A percentile compares a stretch with the other conserved stretches of the same genome.
Evolutionary conservation across 306 rosid species (phyloP).

Genomic region (Ormosia semicastrata): DNA sequence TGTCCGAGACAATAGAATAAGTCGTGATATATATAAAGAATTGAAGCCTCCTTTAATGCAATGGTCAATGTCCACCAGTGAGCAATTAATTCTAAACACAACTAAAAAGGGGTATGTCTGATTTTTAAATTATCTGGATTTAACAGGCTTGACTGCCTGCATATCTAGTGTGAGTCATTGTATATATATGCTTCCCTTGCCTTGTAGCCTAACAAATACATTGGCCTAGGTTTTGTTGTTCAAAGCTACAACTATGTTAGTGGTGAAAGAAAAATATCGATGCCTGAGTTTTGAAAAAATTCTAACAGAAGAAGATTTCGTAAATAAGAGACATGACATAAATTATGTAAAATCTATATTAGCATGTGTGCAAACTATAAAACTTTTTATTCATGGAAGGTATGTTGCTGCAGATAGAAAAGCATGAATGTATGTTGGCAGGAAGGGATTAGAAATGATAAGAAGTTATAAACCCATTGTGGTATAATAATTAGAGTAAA

Average conservation of each 20-base stretch:
- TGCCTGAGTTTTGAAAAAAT: background rate
- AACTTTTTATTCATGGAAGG: background rate
- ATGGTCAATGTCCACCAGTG: conserved; percentile 39
- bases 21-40: conserved; percentile 48
- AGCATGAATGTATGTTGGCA: background rate
- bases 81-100: conserved; percentile 30
- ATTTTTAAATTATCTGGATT: background rate
- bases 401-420: background rate
- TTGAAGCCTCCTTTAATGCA: conserved; percentile 55
- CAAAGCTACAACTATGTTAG: background rate
- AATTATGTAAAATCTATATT: background rate
- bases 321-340: background rate
- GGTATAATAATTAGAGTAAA: background rate
- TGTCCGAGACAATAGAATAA: conserved; percentile 91
- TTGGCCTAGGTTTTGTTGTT: background rate
- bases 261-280: background rate
- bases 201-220: background rate
- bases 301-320: background rate
- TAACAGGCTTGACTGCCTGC: background rate
- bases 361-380: background rate
- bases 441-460: background rate
- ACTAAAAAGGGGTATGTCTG: conserved; percentile 64
- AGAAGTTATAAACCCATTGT: background rate
- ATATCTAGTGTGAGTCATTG: background rate
- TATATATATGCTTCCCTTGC: background rate